Percentiles rank a stretch among this genome's conserved stretches.
Conservation (phyloP, 2,329 filamentous ascomycete species). For the Stagonosporopsis chrysanthemi region DNA sequence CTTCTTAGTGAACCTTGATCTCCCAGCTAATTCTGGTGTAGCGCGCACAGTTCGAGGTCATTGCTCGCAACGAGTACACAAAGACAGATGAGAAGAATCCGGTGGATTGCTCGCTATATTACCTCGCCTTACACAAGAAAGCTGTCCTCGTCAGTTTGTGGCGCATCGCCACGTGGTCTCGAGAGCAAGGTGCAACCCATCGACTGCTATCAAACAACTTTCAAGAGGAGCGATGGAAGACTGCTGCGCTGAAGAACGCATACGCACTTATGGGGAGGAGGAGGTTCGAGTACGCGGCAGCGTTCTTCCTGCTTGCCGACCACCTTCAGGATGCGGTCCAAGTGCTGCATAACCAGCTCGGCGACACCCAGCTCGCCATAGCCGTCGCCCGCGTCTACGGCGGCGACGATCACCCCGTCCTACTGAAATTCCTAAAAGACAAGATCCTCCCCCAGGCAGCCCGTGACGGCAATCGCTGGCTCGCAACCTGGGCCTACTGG, state of each 20-base stretch:
- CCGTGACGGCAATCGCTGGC: conserved; percentile 86
- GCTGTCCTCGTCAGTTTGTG: conserved; percentile 87
- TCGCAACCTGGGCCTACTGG: conserved; percentile 95
- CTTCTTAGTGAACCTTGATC: neutral
- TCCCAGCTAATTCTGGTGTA: conserved; percentile 42
- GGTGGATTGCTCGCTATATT: conserved; percentile 88
- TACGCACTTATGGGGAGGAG: conserved; percentile 92
- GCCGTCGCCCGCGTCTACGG: conserved; percentile 88
- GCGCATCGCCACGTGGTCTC: conserved; percentile 91
- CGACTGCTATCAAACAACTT: conserved; percentile 91
- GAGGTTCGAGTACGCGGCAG: conserved; percentile 91
- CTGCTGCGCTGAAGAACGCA: conserved; percentile 91
- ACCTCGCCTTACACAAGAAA: conserved; percentile 91
- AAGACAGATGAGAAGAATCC: conserved; percentile 88
- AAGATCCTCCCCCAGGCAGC: conserved; percentile 80
- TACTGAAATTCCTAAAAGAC: conserved; percentile 78
- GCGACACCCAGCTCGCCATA: conserved; percentile 88
- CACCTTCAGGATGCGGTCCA: conserved; percentile 84
- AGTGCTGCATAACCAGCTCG: conserved; percentile 84
- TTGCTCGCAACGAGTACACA: conserved; percentile 93
- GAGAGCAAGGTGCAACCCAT: conserved; percentile 82
- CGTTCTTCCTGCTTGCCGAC: conserved; percentile 92
- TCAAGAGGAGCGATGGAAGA: conserved; percentile 83
- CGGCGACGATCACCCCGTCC: conserved; percentile 78
- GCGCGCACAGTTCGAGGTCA: conserved; percentile 82